Base-by-base conservation (phyloP, 2,329 filamentous ascomycete species). In the Neonectria hederae region DNA sequence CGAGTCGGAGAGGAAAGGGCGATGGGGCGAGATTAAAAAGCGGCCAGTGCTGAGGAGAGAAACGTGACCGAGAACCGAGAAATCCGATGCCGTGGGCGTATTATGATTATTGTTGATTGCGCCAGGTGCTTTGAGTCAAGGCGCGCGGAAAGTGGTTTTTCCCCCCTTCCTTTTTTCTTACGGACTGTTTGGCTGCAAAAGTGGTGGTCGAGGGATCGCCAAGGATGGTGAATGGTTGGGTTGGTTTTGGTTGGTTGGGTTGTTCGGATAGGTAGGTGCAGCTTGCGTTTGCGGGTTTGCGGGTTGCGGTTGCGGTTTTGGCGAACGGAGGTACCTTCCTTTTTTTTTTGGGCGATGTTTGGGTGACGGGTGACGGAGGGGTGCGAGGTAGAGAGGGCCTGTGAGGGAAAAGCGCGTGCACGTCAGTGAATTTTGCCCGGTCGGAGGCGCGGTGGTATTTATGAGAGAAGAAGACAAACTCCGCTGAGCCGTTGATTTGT, bases 371-470 rank as follows among this genome's bases (percentile, higher is more conserved):
- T 60, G 63, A 62, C 38, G 63, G 55, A 63, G 65, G 65, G 65
- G 69, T 68, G 71, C 68, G 67, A 72, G 60, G 68, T 65, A 61
- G 67, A 71, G 76, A 77, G 75, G 75, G 75, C 77, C 78, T 79
- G 76, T 74, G 77, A 79, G 75, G 71, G 77, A 77, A 81, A 81
- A 81, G 78, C 79, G 80, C 79, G 79, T 81, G 79, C 79, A 81
- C 78, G 79, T 81, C 79, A 79, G 78, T 81, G 71, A 76, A 76
- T 74, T 79, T 79, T 78, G 74, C 69, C 77, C 75, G 78, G 78
- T 77, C 74, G 80, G 79, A 79, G 79, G 79, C 79, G 79, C 78
- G 72, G 76, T 80, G 77, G 77, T 81, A 82, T 81, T 81, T 81
- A 81, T 82, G 79, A 81, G 79, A 75, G 78, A 78, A 73, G 74